Evolutionary conservation across 148 eudicot genomes (phyloP).

Genomic region (Bassia scoparia): DNA sequence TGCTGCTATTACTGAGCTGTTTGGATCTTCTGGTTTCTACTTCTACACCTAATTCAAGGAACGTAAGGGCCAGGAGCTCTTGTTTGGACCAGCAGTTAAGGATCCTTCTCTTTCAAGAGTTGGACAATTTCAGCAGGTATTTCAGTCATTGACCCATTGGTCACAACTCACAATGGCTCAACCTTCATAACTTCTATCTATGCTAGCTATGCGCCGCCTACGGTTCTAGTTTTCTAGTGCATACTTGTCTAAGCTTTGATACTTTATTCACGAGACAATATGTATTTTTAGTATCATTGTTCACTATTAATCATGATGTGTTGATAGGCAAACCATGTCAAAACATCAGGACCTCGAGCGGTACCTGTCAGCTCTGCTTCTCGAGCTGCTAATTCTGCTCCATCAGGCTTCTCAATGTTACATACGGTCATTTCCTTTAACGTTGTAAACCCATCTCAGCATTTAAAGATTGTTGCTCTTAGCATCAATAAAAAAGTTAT

Average conservation of each 20-base stretch:
- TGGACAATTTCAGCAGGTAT: conserved; percentile 63
- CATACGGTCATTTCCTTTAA: conserved; percentile 51
- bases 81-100: conserved; percentile 51
- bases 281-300: not conserved
- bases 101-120: conserved; percentile 55
- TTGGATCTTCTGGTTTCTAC: conserved; percentile 94
- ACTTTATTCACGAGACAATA: not conserved
- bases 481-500: not conserved
- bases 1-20: conserved; percentile 97
- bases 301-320: not conserved
- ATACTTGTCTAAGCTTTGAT: not conserved
- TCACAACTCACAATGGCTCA: not conserved
- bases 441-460: not conserved
- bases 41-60: conserved; percentile 67
- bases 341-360: conserved; percentile 51
- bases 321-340: conserved; percentile 53
- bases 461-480: not conserved
- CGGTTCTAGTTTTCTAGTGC: too few species aligned
- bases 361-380: conserved; percentile 42
- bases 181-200: not conserved
- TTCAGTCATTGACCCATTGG: conserved; percentile 4
- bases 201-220: not conserved
- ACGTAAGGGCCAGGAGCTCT: conserved; percentile 74
- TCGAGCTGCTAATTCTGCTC: conserved; percentile 38
- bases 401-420: conserved; percentile 57